Conservation (phyloP, 208 protist genomes). For the Leishmania turanica region DNA sequence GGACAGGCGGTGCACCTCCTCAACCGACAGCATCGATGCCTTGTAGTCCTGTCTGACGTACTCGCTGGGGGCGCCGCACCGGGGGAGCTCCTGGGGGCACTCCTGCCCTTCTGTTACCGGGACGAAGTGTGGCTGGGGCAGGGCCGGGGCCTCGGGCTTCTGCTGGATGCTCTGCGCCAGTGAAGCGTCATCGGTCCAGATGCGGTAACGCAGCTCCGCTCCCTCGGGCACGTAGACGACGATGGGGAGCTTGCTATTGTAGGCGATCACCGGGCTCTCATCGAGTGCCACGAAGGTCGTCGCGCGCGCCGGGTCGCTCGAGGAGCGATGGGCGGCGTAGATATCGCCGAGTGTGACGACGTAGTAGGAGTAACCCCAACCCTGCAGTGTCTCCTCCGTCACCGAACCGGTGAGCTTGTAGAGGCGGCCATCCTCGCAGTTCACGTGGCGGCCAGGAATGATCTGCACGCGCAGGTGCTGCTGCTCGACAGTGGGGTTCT, state of each 20-base stretch:
- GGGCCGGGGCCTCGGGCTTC: not conserved
- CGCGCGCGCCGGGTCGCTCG: conserved; percentile 13
- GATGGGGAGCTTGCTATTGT: conserved; percentile 57
- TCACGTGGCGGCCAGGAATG: conserved; percentile 59
- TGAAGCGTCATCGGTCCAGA: conserved; percentile 40
- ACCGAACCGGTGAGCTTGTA: conserved; percentile 54
- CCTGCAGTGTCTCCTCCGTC: conserved; percentile 40
- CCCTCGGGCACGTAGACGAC: conserved; percentile 61
- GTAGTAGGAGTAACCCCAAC: conserved; percentile 68
- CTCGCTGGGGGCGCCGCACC: too few relatives aligned
- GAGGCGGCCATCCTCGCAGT: conserved; percentile 50
- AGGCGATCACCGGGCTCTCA: conserved; percentile 29
- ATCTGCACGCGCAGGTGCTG: conserved; percentile 64
- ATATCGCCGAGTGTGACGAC: conserved; percentile 38
- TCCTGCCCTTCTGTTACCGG: not conserved
- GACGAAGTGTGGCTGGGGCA: not conserved
- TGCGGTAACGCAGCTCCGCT: conserved; percentile 49
- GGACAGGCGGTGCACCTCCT: not conserved
- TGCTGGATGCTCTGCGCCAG: not conserved
- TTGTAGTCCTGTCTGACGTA: not conserved
- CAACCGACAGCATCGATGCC: too few relatives aligned
- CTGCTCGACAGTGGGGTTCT: conserved; percentile 34
- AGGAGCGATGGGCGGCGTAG: conserved; percentile 20
- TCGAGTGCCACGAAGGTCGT: conserved; percentile 43
- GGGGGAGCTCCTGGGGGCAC: not conserved